Percentiles rank a stretch among this genome's conserved stretches.
phyloP scores from a whole-genome alignment of 345 rosid genomes.

The Rubroshorea leprosula region DNA sequence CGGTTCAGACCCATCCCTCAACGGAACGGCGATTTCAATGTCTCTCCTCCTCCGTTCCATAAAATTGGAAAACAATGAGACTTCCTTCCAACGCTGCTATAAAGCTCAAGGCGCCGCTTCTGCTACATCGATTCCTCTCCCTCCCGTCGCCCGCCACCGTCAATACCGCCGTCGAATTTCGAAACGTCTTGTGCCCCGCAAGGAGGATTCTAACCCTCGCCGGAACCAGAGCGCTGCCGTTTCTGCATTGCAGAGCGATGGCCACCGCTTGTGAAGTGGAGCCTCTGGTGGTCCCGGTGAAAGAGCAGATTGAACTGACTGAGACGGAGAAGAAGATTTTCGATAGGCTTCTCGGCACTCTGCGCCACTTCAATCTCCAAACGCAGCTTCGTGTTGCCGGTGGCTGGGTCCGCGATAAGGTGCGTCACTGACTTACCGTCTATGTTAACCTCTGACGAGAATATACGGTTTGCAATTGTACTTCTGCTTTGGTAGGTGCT shows the following conservation, averaged over 20 bases:
- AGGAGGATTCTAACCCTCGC: neutral
- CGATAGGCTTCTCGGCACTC: slow-evolving; percentile 59
- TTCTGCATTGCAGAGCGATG: slow-evolving; percentile 28
- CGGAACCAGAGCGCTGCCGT: slow-evolving; percentile 3
- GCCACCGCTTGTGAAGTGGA: slow-evolving; percentile 21
- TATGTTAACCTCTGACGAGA: neutral
- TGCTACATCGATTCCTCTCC: slow-evolving; percentile 18
- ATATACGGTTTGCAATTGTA: too few species aligned
- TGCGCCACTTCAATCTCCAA: slow-evolving; percentile 52
- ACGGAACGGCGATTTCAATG: neutral
- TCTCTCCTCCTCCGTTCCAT: neutral
- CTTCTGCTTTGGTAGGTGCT: neutral
- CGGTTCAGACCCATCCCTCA: neutral
- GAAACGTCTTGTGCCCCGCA: slow-evolving; percentile 6
- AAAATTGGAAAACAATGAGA: slow-evolving; percentile 26
- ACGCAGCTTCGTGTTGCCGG: slow-evolving; percentile 95
- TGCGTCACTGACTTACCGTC: slow-evolving; percentile 6
- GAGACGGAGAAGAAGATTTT: slow-evolving; percentile 64
- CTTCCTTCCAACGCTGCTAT: slow-evolving; percentile 23
- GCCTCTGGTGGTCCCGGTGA: slow-evolving; percentile 31
- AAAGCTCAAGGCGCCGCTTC: slow-evolving; percentile 30
- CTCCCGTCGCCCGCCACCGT: neutral
- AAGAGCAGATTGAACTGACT: slow-evolving; percentile 53
- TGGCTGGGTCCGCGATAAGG: slow-evolving; percentile 99
- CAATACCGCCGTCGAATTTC: slow-evolving; percentile 15